phyloP scores from a whole-genome alignment of 805 yeast genomes.

The Candida multigemmis region DNA sequence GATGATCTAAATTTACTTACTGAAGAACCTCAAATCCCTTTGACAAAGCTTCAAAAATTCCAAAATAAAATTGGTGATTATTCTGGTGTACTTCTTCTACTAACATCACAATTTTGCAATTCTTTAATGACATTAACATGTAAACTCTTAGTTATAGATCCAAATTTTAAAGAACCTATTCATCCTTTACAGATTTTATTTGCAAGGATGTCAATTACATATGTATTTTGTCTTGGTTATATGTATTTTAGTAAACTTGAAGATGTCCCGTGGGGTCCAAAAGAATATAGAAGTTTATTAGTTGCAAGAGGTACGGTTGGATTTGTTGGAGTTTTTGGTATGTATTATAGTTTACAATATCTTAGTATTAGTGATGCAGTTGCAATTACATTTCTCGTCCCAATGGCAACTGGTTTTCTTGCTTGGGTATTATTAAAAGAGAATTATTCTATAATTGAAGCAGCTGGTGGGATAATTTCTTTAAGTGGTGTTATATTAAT shows the following conservation, averaged over 20 bases:
- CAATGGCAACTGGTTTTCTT: slow-evolving; percentile 64
- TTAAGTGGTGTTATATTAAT: slow-evolving; percentile 70
- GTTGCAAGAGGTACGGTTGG: slow-evolving; percentile 64
- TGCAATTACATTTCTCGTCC: slow-evolving; percentile 69
- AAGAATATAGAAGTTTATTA: slow-evolving; percentile 42
- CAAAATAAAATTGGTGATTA: too few relatives aligned
- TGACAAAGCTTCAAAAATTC: too few relatives aligned
- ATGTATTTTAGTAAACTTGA: slow-evolving; percentile 44
- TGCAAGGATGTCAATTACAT: slow-evolving; percentile 70
- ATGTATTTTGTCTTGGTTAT: slow-evolving; percentile 45
- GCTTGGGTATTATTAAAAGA: slow-evolving; percentile 67
- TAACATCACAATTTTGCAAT: slow-evolving; percentile 64
- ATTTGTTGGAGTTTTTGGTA: slow-evolving; percentile 68
- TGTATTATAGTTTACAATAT: slow-evolving; percentile 67
- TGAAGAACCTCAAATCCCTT: too few relatives aligned
- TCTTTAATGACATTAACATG: slow-evolving; percentile 71
- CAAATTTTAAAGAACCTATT: slow-evolving; percentile 48
- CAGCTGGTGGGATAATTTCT: slow-evolving; percentile 58
- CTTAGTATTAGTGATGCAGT: slow-evolving; percentile 75
- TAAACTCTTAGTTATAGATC: slow-evolving; percentile 62
- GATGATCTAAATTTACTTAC: too few relatives aligned
- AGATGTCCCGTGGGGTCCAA: slow-evolving; percentile 66
- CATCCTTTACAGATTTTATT: slow-evolving; percentile 74
- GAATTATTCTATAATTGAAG: slow-evolving; percentile 56
- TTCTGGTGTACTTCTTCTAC: slow-evolving; percentile 48